phyloP scores from a whole-genome alignment of 2,329 filamentous ascomycete genomes.

The Paracoccidioides lutzii region DNA sequence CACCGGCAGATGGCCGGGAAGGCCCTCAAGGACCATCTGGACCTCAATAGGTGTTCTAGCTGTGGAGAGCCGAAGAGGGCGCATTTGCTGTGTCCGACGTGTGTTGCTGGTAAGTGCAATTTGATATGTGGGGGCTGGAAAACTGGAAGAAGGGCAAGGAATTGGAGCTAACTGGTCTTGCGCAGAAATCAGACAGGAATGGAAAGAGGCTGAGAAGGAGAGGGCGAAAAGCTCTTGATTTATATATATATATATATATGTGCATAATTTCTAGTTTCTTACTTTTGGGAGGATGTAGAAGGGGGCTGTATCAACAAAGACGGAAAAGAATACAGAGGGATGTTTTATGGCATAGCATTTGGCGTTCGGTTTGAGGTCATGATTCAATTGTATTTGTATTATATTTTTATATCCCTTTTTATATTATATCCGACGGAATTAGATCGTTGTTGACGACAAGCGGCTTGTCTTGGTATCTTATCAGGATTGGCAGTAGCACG shows the following conservation, averaged over 20 bases:
- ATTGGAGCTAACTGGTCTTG: background rate
- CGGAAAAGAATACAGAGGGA: background rate
- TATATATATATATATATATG: background rate
- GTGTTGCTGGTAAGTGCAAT: slow-evolving; percentile 71
- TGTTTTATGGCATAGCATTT: slow-evolving; percentile 6
- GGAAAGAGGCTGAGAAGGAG: slow-evolving; percentile 26
- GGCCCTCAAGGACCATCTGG: slow-evolving; percentile 78
- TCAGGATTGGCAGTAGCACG: background rate
- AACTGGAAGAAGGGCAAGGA: too few species aligned
- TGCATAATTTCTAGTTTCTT: background rate
- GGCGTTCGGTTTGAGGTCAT: slow-evolving; percentile 7
- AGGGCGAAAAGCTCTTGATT: slow-evolving; percentile 2
- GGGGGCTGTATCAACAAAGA: background rate
- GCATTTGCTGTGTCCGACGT: slow-evolving; percentile 78
- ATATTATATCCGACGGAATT: too few species aligned
- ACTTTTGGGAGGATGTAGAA: background rate
- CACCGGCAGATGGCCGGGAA: slow-evolving; percentile 93
- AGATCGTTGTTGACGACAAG: too few species aligned
- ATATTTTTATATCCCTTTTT: background rate
- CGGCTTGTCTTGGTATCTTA: too few species aligned
- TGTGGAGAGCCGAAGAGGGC: slow-evolving; percentile 81
- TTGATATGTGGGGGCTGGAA: too few species aligned
- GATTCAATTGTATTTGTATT: background rate
- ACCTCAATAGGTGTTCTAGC: slow-evolving; percentile 74
- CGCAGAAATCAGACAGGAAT: slow-evolving; percentile 35